Evolutionary conservation across 768 basidiomycete species (phyloP).

Genomic region (Auriculariales sp.): DNA sequence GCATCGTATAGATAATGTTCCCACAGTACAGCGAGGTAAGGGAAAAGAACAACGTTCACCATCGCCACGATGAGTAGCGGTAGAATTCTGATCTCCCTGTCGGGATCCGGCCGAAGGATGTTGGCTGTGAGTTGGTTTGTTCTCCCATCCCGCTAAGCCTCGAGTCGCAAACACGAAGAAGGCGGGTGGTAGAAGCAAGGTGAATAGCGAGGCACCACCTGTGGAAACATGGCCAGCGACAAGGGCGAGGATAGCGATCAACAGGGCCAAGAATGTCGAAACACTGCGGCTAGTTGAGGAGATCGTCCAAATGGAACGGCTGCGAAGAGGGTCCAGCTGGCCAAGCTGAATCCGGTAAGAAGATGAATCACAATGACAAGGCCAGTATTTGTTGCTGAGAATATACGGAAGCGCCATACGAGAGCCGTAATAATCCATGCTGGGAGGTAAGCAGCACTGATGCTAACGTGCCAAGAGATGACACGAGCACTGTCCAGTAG

Average conservation of each 20-base stretch:
- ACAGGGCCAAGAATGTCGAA: conserved; percentile 49
- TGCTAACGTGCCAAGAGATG: conserved; percentile 53
- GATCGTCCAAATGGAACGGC: conserved; percentile 58
- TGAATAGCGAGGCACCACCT: conserved; percentile 42
- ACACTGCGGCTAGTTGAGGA: conserved; percentile 55
- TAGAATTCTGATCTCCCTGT: conserved; percentile 35
- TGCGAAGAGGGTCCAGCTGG: conserved; percentile 59
- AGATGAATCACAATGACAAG: conserved; percentile 51
- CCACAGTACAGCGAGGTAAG: conserved; percentile 41
- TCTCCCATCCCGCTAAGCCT: conserved; percentile 55
- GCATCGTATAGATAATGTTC: conserved; percentile 54
- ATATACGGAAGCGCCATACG: conserved; percentile 55
- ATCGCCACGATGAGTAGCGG: conserved; percentile 49
- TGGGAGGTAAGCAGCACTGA: conserved; percentile 55
- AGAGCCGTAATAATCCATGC: conserved; percentile 59
- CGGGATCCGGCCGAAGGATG: conserved; percentile 44
- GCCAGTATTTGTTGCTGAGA: conserved; percentile 40
- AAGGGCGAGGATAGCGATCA: conserved; percentile 53
- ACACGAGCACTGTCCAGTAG: conserved; percentile 55
- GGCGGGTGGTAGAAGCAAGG: conserved; percentile 58
- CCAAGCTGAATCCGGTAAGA: conserved; percentile 36
- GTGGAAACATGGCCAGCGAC: conserved; percentile 29
- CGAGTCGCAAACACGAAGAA: conserved; percentile 63
- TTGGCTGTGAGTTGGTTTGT: conserved; percentile 38
- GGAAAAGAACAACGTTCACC: conserved; percentile 46